Base-by-base conservation (phyloP, 2,329 filamentous ascomycete genomes). In the Monilinia fructigena region DNA sequence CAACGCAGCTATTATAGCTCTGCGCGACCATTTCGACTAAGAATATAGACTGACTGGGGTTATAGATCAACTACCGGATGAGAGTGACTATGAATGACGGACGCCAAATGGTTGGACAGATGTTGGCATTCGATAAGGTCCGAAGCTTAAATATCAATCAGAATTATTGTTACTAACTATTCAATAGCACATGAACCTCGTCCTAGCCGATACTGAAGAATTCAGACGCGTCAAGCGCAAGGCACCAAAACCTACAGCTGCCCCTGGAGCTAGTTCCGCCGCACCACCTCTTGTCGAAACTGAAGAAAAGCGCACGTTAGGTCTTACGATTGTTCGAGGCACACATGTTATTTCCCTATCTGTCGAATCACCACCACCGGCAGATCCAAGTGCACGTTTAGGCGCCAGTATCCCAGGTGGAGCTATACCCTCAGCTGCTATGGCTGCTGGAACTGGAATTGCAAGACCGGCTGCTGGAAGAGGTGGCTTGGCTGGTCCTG, bases 61-160 rank as follows among this genome's bases (percentile, higher is more conserved):
- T 56, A 45, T 71, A 98, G 95, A 96, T 99, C 85, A 98, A 99
- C 83, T 98, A 96, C 85, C 92, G 94, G 80, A 98, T 99, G 93
- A 90, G 94, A 78, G 90, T 97, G 71, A 98, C 93, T 66, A 85
- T 99, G 78, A 92, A 92, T 77, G 95, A 99, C 82, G 92, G 92
- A 71, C 89, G 95, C 76, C 92, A 97, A 79, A 96, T 99, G 89
- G 93, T 93, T 52, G 95, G 93, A 69, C 93, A 98, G 80, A 97
- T 99, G 92, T 86, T 99, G 73, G 95, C 95, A 65, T 99, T 98
- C 76, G 95, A 99, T 80, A 98, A 98, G 87, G 92, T 94, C 80
- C 42, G 68, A 28, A 4, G 10, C 45, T 53, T 28, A 26, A 38
- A 31, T 18, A 38, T 26, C 23, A 48, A 35, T 52, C 16, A 53